Percentiles rank a stretch among this genome's conserved stretches.
Evolutionary conservation across 1,139 yeast species (phyloP).

Genomic region (Geotrichum candidum): DNA sequence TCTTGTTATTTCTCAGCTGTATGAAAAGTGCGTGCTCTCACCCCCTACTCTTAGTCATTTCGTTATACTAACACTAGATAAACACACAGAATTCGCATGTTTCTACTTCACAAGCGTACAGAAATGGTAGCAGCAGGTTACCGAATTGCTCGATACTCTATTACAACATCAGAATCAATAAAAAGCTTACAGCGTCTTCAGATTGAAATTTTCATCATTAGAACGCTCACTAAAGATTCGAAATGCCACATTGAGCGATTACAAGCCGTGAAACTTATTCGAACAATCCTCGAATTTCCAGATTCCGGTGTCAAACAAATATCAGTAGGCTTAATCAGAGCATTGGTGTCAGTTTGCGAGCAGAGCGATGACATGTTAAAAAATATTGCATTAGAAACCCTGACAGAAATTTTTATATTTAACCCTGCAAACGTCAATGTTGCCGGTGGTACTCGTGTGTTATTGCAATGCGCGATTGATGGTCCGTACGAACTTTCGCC

Average conservation of each 20-base stretch:
- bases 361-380: constrained; percentile 52
- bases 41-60: background rate
- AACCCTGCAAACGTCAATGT: constrained; percentile 56
- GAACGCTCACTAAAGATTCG: constrained; percentile 55
- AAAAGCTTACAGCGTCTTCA: constrained; percentile 42
- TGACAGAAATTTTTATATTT: constrained; percentile 60
- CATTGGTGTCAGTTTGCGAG: constrained; percentile 68
- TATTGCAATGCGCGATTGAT: constrained; percentile 56
- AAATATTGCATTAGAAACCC: constrained; percentile 56
- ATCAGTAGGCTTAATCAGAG: constrained; percentile 61
- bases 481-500: constrained; percentile 57
- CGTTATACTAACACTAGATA: background rate
- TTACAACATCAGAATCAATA: constrained; percentile 51
- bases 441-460: constrained; percentile 58
- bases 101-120: constrained; percentile 53
- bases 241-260: constrained; percentile 58
- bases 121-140: constrained; percentile 73
- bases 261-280: constrained; percentile 68
- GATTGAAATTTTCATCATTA: constrained; percentile 57
- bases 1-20: constrained; percentile 55
- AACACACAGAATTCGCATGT: constrained; percentile 48
- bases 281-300: constrained; percentile 55
- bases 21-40: constrained; percentile 30
- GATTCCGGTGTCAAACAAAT: constrained; percentile 49
- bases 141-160: constrained; percentile 60